Percentiles rank a stretch among this genome's conserved stretches.
Conservation (phyloP, 2,329 filamentous ascomycete genomes). For the Pseudogymnoascus sp. region DNA sequence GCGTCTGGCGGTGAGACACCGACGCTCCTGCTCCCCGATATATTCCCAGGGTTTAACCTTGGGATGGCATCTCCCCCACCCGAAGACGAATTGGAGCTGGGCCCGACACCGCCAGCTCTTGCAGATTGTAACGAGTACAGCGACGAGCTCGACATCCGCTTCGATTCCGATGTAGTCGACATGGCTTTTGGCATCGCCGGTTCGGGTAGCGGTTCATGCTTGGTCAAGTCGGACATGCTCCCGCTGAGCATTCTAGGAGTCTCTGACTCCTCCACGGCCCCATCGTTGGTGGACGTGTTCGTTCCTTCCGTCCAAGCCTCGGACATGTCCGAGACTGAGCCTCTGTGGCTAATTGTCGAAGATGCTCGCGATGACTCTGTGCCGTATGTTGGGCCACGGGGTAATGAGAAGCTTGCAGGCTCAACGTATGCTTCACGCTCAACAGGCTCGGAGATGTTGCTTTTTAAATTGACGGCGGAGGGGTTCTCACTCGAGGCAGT, state of each 20-base stretch:
- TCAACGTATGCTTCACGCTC: neutral
- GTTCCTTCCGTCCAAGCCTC: constrained; percentile 34
- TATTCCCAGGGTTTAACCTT: constrained; percentile 16
- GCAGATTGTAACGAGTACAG: constrained; percentile 61
- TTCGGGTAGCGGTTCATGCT: constrained; percentile 36
- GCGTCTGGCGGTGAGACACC: constrained; percentile 34
- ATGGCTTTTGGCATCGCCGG: constrained; percentile 37
- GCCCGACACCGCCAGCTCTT: constrained; percentile 36
- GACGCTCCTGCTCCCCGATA: constrained; percentile 16
- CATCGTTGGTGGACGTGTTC: constrained; percentile 30
- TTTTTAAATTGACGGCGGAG: constrained; percentile 1
- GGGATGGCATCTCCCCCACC: constrained; percentile 42
- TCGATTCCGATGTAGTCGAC: constrained; percentile 47
- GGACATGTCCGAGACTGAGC: constrained; percentile 33
- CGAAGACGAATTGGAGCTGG: constrained; percentile 44
- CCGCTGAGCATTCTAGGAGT: constrained; percentile 38
- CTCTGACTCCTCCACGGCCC: constrained; percentile 41
- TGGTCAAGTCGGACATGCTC: constrained; percentile 24
- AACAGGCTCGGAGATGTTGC: neutral
- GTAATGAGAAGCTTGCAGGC: neutral
- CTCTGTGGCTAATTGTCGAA: constrained; percentile 20
- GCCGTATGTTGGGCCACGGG: constrained; percentile 29
- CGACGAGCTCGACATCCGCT: constrained; percentile 66
- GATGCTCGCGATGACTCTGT: constrained; percentile 22
- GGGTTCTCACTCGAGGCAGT: constrained; percentile 2